phyloP scores from a whole-genome alignment of 169 alveolate species.

The Plasmodium gaboni region DNA sequence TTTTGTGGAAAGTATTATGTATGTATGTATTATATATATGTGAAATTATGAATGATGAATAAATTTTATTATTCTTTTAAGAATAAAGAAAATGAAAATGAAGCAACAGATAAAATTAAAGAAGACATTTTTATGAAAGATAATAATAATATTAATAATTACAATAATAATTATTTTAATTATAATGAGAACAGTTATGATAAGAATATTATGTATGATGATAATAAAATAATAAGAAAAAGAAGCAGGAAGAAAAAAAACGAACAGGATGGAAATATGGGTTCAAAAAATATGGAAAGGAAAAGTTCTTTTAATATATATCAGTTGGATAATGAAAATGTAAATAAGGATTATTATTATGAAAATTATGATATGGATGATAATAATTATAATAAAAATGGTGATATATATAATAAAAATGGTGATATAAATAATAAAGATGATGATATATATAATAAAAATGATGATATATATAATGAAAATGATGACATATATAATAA shows the following conservation, averaged over 20 bases:
- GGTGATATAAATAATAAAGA: neutral
- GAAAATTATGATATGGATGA: too few relatives aligned
- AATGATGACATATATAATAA: neutral
- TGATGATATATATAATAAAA: neutral
- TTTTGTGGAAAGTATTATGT: too few relatives aligned
- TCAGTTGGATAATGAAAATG: too few relatives aligned
- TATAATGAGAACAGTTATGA: too few relatives aligned
- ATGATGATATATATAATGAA: neutral
- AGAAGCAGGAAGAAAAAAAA: neutral
- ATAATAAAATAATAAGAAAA: neutral
- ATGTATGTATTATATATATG: neutral
- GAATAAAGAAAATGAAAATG: conserved; percentile 24
- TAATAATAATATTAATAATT: conserved; percentile 8
- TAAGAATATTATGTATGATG: neutral
- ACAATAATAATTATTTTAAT: neutral
- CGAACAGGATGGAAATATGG: neutral
- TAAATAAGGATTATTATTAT: too few relatives aligned
- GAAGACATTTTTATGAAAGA: conserved; percentile 6
- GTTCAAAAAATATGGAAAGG: too few relatives aligned
- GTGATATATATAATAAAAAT: neutral
- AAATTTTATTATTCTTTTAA: conserved; percentile 6
- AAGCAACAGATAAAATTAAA: conserved; percentile 21
- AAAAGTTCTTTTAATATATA: too few relatives aligned
- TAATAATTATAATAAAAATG: too few relatives aligned
- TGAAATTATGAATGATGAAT: conserved; percentile 29